These are phyloP conservation scores for Oehlia diaphana DNA, from an alignment of 192 early-diverging fungal genomes.

Conservation along the genomic window DNA sequence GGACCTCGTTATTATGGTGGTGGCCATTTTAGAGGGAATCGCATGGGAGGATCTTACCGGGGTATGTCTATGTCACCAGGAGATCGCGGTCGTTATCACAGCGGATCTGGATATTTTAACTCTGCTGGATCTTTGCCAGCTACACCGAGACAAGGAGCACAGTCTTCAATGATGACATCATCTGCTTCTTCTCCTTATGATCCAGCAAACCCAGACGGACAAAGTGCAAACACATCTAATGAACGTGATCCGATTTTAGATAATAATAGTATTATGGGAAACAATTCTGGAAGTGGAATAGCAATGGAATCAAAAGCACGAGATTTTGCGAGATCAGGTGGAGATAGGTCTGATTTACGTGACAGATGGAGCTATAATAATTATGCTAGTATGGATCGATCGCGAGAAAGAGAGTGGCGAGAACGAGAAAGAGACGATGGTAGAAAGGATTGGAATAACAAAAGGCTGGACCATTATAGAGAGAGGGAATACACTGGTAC, in stretches of 20 bases:
- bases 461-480: constrained; percentile 10
- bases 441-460: constrained; percentile 19
- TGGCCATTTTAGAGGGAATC: constrained; percentile 5
- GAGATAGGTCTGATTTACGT: constrained; percentile 7
- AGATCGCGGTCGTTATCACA: constrained; percentile 23
- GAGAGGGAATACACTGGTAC: constrained; percentile 1
- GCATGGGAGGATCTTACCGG: constrained; percentile 4
- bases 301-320: constrained; percentile 1
- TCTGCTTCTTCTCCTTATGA: constrained; percentile 18
- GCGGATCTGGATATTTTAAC: neutral
- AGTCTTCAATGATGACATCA: neutral
- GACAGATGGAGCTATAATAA: constrained; percentile 4
- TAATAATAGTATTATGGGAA: neutral
- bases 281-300: neutral
- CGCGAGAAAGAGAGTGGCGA: constrained; percentile 15
- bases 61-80: neutral
- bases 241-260: constrained; percentile 2
- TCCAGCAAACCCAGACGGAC: constrained; percentile 23
- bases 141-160: constrained; percentile 6
- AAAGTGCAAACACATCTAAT: neutral
- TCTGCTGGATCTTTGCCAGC: neutral
- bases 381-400: neutral
- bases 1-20: neutral
- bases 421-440: constrained; percentile 14
- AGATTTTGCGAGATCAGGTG: constrained; percentile 11